Evolutionary conservation across 345 rosid genomes (phyloP), one percentile per base, ranked within the genome.

Genomic region (Physaria fendleri): DNA sequence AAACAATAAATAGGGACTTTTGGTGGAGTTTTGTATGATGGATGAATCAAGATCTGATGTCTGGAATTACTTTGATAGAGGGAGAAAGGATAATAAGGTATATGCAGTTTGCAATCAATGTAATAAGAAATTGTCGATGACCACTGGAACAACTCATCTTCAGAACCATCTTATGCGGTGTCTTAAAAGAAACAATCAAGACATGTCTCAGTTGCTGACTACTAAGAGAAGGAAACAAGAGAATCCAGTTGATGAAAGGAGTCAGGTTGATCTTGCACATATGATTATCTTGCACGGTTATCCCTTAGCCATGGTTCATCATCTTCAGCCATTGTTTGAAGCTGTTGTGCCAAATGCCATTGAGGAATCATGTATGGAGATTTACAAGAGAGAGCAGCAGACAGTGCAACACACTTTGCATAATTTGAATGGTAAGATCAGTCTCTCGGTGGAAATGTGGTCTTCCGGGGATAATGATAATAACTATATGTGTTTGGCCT

Each of bases 31-130:
- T 64, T 77, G 74, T 62, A n/a, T 51, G 73, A 91, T 91, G 98
- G 96, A 91, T 75, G 79, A 77, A 54, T 53, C 86, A 51, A 82
- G 46, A 33, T 92, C 95, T 66, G 81, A 88, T 40, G 95, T 88
- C 5, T 88, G 96, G 96, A 82, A 92, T 71, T 93, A 92, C 85
- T 88, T 88, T 59, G 93, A 88, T 69, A 81, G 95, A 71, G 78
- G 88, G 52, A 83, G 84, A 59, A 92, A 88, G 64, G 90, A 88
- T 18, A 95, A 92, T 65, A 68, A 82, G n/a, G 88, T 87, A 47
- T 82, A 88, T 71, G 98, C 90, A 48, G 84, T 88, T 18, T 92
- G 96, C 58, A 73, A 81, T 28, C 95, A 88, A 25, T 92, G 98
- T 59, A 81, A 88, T 65, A 92, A 92, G 81, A 84, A 79, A 71